Evolutionary conservation across 1,284 basidiomycete genomes (phyloP), one percentile per base, ranked within the genome.

Genomic region (Apiotrichum siamense): DNA sequence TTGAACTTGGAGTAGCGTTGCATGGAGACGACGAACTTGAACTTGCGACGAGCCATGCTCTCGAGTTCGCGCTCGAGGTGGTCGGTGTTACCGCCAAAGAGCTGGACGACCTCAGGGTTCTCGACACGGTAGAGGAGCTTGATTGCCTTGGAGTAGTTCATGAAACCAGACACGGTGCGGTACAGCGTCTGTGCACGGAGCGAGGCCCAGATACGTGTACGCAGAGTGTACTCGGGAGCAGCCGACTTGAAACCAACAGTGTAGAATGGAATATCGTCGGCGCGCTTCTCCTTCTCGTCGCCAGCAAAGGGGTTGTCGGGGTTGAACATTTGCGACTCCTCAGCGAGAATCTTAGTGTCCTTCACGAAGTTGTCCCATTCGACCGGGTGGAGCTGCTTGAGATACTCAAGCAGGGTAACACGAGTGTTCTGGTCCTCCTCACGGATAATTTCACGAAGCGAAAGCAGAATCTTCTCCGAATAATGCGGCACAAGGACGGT

Each of bases 321-420:
- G 57, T 85, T 86, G 72, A 86, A 90, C 77, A 87, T 84, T 35
- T 85, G 84, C 13, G 90, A 88, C 74, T 98, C 94, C 73, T 97
- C 93, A 1, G 94, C 94, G 46, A 98, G 80, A 61, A 98, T 98
- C 80, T 96, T 98, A 71, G 96, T 98, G 72, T 98, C 94, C 78
- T 93, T 93, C 66, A 98, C 94, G 62, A 98, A 98, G 75, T 98
- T 98, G 77, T 97, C 91, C 94, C 94, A 98, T 72, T 98, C 94
- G 65, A 98, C 80, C 4, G 92, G 88, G 72, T 98, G 94, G 42
- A 98, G 83, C 75, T 98, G 94, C 77, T 98, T 98, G 65, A 98
- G 80, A 77, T 98, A 97, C 74, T 96, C 92, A 47, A 97, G 79
- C 15, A 97, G 81, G 7, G 92, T 97, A 49, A 96, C 92, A 47